phyloP scores from a whole-genome alignment of 179 eudicot genomes.

The Camellia oleifera region DNA sequence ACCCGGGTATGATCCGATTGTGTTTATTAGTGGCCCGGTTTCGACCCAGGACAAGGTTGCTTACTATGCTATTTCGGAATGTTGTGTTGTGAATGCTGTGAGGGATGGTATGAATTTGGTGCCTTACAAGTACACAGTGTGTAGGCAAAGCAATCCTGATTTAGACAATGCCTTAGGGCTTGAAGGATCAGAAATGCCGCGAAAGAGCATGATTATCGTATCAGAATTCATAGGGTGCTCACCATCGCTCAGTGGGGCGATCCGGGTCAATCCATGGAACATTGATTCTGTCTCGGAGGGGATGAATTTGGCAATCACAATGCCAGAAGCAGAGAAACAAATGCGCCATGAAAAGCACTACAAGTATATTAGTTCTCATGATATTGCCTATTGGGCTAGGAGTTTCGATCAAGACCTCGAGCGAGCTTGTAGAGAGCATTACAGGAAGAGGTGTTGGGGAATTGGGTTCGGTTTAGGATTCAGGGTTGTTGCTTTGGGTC shows the following conservation, averaged over 20 bases:
- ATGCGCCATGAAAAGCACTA: constrained; percentile 79
- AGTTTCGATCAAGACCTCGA: constrained; percentile 84
- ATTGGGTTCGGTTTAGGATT: constrained; percentile 73
- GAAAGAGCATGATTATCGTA: constrained; percentile 66
- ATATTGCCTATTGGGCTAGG: constrained; percentile 78
- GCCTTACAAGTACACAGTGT: constrained; percentile 69
- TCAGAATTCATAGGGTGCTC: constrained; percentile 92
- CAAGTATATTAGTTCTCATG: constrained; percentile 74
- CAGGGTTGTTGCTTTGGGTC: constrained; percentile 68
- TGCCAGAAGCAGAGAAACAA: constrained; percentile 56
- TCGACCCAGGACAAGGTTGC: constrained; percentile 68
- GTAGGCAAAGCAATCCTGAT: constrained; percentile 56
- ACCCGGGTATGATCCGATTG: constrained; percentile 69
- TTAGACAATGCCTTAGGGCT: constrained; percentile 41
- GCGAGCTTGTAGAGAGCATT: constrained; percentile 74
- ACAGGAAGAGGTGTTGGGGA: constrained; percentile 70
- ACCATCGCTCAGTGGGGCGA: constrained; percentile 84
- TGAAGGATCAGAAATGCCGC: constrained; percentile 21
- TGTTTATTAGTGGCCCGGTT: constrained; percentile 54
- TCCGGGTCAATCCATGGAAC: constrained; percentile 86
- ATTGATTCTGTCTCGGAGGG: constrained; percentile 60
- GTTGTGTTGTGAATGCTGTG: constrained; percentile 77
- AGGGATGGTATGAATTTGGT: constrained; percentile 94
- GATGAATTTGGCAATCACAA: constrained; percentile 50
- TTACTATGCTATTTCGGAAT: constrained; percentile 64